Conservation (phyloP, 768 basidiomycete species). For the Suillus variegatus region DNA sequence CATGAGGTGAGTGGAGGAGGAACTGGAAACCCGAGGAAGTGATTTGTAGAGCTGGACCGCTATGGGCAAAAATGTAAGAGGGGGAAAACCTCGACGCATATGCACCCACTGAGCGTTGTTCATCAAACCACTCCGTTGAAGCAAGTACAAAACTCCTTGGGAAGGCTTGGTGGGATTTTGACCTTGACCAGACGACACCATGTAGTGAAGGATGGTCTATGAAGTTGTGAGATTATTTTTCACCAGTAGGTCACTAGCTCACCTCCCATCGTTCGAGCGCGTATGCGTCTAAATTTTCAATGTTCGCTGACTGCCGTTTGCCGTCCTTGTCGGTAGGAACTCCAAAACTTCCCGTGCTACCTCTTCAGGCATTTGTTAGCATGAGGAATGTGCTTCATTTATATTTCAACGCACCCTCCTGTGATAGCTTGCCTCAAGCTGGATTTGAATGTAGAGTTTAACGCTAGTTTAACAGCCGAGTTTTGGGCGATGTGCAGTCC, state of each 20-base stretch:
- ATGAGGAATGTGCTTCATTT: conserved; percentile 5
- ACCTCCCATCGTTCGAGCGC: conserved; percentile 94
- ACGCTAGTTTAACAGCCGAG: conserved; percentile 57
- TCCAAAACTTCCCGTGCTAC: conserved; percentile 82
- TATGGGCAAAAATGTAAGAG: conserved; percentile 23
- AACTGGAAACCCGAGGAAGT: conserved; percentile 97
- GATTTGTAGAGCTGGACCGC: conserved; percentile 69
- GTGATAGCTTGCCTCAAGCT: conserved; percentile 83
- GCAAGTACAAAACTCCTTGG: conserved; percentile 78
- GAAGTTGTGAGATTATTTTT: not conserved
- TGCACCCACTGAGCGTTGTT: conserved; percentile 57
- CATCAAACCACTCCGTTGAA: conserved; percentile 90
- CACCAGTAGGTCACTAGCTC: conserved; percentile 20
- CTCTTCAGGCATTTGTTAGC: conserved; percentile 43
- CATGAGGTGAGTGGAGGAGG: conserved; percentile 89
- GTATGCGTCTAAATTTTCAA: conserved; percentile 73
- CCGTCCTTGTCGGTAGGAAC: conserved; percentile 68
- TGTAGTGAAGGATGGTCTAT: conserved; percentile 95
- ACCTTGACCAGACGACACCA: conserved; percentile 93
- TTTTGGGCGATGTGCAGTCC: conserved; percentile 70
- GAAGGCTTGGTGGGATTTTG: conserved; percentile 75
- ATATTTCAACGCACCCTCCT: conserved; percentile 64
- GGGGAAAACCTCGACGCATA: not conserved
- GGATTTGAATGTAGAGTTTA: conserved; percentile 77
- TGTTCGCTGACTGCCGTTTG: conserved; percentile 51